Conservation (phyloP, 805 yeast genomes). For the Starmera amethionina region DNA sequence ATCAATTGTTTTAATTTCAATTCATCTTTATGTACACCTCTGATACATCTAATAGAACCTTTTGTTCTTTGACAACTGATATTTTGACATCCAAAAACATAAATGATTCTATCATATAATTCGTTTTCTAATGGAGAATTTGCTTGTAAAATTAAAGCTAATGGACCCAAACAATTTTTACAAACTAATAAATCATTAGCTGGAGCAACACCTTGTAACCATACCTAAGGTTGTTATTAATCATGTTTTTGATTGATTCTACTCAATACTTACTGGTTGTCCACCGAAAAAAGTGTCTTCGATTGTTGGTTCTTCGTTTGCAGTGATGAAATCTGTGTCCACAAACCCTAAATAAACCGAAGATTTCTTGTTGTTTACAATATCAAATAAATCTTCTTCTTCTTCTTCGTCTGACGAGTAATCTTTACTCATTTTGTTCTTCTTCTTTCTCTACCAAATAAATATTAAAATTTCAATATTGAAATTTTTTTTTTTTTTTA, state of each 20-base stretch:
- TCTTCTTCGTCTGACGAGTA: constrained; percentile 47
- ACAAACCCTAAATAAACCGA: constrained; percentile 52
- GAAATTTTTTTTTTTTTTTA: no score
- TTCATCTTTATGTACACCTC: constrained; percentile 65
- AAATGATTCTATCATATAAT: constrained; percentile 71
- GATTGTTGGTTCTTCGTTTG: constrained; percentile 31
- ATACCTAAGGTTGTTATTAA: constrained; percentile 21
- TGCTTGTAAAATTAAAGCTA: constrained; percentile 71
- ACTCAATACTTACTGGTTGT: constrained; percentile 28
- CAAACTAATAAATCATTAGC: constrained; percentile 45
- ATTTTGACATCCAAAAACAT: constrained; percentile 66
- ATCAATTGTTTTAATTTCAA: constrained; percentile 25
- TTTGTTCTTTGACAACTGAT: constrained; percentile 55
- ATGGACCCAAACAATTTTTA: constrained; percentile 47
- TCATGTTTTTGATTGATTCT: neutral
- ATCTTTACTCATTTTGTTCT: neutral
- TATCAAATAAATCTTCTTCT: neutral
- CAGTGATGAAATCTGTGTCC: constrained; percentile 45
- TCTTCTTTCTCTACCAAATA: no score
- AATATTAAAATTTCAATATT: no score
- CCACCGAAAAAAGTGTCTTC: constrained; percentile 84
- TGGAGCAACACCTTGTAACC: constrained; percentile 64
- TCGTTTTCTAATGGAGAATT: constrained; percentile 67
- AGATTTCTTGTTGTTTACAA: constrained; percentile 17
- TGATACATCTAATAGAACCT: constrained; percentile 65